A percentile compares a stretch with the other conserved stretches of the same genome.
Evolutionary conservation across 192 early-diverging fungal genomes (phyloP).

Genomic region (Backusella morwellensis): DNA sequence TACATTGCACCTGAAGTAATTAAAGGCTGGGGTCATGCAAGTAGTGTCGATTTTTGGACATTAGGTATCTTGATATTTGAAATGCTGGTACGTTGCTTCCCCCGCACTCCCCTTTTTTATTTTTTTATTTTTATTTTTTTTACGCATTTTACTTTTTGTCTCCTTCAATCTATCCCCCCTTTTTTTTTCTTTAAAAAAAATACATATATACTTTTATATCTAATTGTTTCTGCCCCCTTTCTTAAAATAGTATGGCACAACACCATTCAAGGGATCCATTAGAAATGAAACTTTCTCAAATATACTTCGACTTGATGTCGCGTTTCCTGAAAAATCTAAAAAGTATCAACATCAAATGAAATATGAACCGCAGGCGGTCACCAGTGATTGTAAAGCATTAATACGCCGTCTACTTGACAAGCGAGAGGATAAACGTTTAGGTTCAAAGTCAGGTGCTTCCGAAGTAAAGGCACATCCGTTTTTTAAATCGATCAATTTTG

Average conservation of each 20-base stretch:
- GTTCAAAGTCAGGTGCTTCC: conserved; percentile 82
- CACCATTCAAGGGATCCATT: conserved; percentile 93
- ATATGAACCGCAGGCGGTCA: conserved; percentile 13
- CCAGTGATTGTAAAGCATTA: conserved; percentile 63
- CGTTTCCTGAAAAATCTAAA: conserved; percentile 58
- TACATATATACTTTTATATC: background rate
- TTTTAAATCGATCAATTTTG: conserved; percentile 93
- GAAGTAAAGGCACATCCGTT: conserved; percentile 93
- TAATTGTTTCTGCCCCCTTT: background rate
- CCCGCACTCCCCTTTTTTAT: background rate
- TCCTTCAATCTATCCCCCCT: background rate
- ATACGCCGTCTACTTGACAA: conserved; percentile 85
- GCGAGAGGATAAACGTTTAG: conserved; percentile 85
- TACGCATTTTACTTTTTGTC: background rate
- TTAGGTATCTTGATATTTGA: conserved; percentile 97
- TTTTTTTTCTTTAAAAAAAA: background rate
- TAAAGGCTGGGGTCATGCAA: conserved; percentile 89
- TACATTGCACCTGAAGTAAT: conserved; percentile 99
- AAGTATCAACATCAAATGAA: conserved; percentile 2
- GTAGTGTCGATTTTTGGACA: conserved; percentile 98
- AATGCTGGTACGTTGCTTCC: conserved; percentile 68
- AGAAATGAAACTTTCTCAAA: conserved; percentile 87
- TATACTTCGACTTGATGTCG: conserved; percentile 78
- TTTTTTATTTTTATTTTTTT: background rate
- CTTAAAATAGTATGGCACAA: conserved; percentile 64